Evolutionary conservation across 1,139 yeast genomes (phyloP).

Genomic region (Ogataea hybrid): DNA sequence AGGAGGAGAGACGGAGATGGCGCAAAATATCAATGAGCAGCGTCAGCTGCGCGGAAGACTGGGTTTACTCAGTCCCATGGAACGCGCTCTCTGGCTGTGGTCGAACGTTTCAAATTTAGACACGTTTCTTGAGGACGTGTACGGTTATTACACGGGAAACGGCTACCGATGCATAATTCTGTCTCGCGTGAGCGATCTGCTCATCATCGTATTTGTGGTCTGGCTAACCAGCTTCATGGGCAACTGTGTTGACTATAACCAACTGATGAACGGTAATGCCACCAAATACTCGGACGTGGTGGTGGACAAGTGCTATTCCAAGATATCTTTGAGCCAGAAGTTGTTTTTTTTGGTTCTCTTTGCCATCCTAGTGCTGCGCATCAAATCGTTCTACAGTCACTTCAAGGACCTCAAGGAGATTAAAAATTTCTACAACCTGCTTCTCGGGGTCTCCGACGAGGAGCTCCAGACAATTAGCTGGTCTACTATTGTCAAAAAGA

Average conservation of each 20-base stretch:
- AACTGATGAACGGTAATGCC: constrained; percentile 34
- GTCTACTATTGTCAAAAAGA: constrained; percentile 80
- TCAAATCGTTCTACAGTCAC: constrained; percentile 58
- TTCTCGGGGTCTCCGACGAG: constrained; percentile 68
- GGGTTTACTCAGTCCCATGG: constrained; percentile 52
- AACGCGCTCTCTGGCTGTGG: constrained; percentile 92
- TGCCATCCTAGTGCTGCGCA: constrained; percentile 52
- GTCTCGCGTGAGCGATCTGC: constrained; percentile 60
- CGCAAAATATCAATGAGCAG: constrained; percentile 25
- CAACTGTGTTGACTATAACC: constrained; percentile 67
- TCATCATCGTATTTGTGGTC: constrained; percentile 75
- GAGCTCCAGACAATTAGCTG: constrained; percentile 93
- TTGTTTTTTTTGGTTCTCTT: constrained; percentile 62
- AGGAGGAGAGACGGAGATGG: constrained; percentile 2
- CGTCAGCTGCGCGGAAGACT: constrained; percentile 29
- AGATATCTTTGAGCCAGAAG: constrained; percentile 50
- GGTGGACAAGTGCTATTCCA: constrained; percentile 58
- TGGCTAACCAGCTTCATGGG: constrained; percentile 73
- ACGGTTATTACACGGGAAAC: constrained; percentile 79
- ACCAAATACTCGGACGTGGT: constrained; percentile 39
- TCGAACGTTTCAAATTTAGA: constrained; percentile 93
- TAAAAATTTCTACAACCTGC: constrained; percentile 59
- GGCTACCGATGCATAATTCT: constrained; percentile 78
- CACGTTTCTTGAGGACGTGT: constrained; percentile 76
- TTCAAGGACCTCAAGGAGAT: constrained; percentile 58